Evolutionary conservation across 2,329 filamentous ascomycete genomes (phyloP), one percentile per base, ranked within the genome.

Genomic region (Paramyrothecium sp.): DNA sequence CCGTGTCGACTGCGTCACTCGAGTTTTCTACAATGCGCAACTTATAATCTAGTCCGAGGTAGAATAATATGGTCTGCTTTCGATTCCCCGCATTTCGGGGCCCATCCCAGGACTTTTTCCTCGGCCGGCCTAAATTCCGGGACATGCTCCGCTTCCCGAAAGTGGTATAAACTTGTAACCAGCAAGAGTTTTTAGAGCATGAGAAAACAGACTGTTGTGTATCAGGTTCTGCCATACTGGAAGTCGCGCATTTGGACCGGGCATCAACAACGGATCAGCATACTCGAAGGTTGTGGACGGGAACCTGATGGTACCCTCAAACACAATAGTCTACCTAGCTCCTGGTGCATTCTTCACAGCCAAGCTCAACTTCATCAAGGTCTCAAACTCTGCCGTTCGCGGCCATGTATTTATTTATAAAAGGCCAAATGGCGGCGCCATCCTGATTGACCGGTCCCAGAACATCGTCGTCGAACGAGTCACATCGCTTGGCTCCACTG

Each of bases 181-280:
- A n/a, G n/a, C n/a, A n/a, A n/a, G n/a, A n/a, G n/a, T n/a, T n/a
- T n/a, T n/a, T n/a, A n/a, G n/a, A n/a, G n/a, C n/a, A n/a, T n/a
- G n/a, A n/a, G n/a, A n/a, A n/a, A n/a, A n/a, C n/a, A n/a, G n/a
- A n/a, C n/a, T n/a, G n/a, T n/a, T n/a, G n/a, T n/a, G n/a, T n/a
- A n/a, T n/a, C n/a, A n/a, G n/a, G n/a, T n/a, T n/a, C n/a, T n/a
- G n/a, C n/a, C n/a, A n/a, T n/a, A n/a, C n/a, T n/a, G n/a, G n/a
- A n/a, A n/a, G n/a, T n/a, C n/a, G n/a, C n/a, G n/a, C n/a, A n/a
- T 71, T 66, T 54, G 67, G 65, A 2, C 66, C 64, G 2, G 69
- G 69, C 8, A 38, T 63, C 51, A 59, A 63, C 50, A 57, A 62
- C 12, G 61, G 61, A 4, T 26, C 57, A 1, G 61, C 60, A 1